Percentiles rank a stretch among this genome's conserved stretches.
Evolutionary conservation across 169 alveolate genomes (phyloP).

Genomic region (Plasmodium inui): DNA sequence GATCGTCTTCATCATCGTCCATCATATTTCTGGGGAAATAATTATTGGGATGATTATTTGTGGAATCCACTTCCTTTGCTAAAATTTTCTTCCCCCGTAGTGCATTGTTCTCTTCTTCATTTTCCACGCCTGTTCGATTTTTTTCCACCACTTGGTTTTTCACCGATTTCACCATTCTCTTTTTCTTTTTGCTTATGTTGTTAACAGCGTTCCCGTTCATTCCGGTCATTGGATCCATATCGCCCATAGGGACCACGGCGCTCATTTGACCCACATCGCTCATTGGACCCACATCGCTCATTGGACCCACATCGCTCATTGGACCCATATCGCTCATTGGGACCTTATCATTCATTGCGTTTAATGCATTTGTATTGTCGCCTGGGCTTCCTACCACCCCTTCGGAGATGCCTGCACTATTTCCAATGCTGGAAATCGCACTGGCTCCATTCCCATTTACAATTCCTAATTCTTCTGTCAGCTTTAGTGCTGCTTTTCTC

Average conservation of each 20-base stretch:
- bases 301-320: background rate
- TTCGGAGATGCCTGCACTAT: background rate
- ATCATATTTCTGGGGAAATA: background rate
- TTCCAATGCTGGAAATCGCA: background rate
- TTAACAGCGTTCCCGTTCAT: background rate
- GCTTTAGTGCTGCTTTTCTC: conserved; percentile 39
- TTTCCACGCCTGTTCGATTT: background rate
- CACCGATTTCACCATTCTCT: background rate
- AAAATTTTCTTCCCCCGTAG: background rate
- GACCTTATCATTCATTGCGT: background rate
- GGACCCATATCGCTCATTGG: background rate
- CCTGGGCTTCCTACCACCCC: background rate
- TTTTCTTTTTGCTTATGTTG: background rate
- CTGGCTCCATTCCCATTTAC: background rate
- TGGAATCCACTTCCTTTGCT: background rate
- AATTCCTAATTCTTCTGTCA: conserved; percentile 23
- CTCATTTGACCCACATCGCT: background rate
- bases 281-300: background rate
- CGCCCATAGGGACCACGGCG: background rate
- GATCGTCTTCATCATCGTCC: background rate
- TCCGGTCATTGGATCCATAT: background rate
- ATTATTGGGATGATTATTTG: background rate
- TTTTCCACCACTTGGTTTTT: background rate
- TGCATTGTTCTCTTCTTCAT: background rate
- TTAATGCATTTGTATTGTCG: background rate